Conservation (phyloP, 345 rosid species). For the Trapa incisa region DNA sequence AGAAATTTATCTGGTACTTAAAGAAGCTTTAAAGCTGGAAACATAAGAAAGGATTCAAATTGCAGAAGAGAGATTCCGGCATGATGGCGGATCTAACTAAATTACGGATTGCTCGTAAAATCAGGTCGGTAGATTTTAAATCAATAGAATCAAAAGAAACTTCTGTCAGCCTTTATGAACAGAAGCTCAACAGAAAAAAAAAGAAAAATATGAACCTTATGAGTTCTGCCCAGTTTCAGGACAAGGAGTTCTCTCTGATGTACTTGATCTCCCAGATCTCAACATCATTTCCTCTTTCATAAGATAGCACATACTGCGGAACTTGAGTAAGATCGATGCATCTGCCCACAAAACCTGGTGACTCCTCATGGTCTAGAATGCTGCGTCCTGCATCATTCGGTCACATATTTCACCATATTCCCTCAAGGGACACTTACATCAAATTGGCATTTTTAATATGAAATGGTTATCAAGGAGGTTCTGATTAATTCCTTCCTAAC, state of each 20-base stretch:
- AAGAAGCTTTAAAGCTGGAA: background rate
- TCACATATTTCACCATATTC: background rate
- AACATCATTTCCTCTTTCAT: conserved; percentile 62
- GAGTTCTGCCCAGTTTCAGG: background rate
- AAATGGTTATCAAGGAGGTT: background rate
- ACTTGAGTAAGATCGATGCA: conserved; percentile 36
- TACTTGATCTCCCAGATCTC: conserved; percentile 75
- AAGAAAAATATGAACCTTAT: background rate
- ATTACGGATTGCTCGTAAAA: background rate
- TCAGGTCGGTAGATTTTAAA: background rate
- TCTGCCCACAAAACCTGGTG: conserved; percentile 38
- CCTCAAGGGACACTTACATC: background rate
- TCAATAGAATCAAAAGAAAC: background rate
- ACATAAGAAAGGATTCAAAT: background rate
- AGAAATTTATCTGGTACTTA: background rate
- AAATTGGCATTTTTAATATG: background rate
- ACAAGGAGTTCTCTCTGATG: conserved; percentile 5
- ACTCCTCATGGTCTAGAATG: conserved; percentile 8
- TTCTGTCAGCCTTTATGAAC: background rate
- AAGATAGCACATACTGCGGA: conserved; percentile 43
- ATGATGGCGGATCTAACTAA: background rate
- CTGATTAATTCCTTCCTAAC: background rate
- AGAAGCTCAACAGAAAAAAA: background rate
- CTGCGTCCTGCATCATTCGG: conserved; percentile 22
- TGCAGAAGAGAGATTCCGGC: background rate